Base-by-base conservation (phyloP, 2,329 filamentous ascomycete genomes). In the Paracorniculantispora psalliotae region DNA sequence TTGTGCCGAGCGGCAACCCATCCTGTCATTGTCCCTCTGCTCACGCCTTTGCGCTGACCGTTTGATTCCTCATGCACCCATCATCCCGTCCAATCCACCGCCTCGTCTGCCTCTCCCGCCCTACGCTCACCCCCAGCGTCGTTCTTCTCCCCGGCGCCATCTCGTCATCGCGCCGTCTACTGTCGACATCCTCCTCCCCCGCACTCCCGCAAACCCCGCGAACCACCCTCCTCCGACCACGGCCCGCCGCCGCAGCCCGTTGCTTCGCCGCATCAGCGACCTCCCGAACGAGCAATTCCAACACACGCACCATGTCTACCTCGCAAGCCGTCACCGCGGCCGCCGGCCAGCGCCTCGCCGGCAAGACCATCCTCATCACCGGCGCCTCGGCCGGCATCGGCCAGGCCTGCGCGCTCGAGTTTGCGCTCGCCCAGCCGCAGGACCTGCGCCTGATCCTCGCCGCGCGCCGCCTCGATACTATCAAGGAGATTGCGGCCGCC, bases 351-450 rank as follows among this genome's bases (percentile, higher is more conserved):
- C 92, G 93, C 77, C 90, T 99, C 61, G 83, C 89, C 68, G 92
- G 92, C 82, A 97, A 97, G 79, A 97, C 92, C 4, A 80, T 97
- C 61, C 75, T 97, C 59, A 84, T 99, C 63, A 97, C 94, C 5
- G 94, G 94, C 59, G 94, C 94, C 33, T 94, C 89, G 4, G 96
- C 91, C 21, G 94, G 94, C 62, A 97, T 99, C 73, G 94, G 94
- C 25, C 84, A 82, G 59, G 85, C 83, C 66, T 88, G 84, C 19
- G 94, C 93, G n/a, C 79, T 94, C 64, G 94, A 97, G 74, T 99
- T 97, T 70, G 94, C 94, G 26, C 86, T 91, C 59, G 93, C 92
- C 2, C 83, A 89, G 23, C 91, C 91, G 8, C 81, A 86, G 59
- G 83, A 89, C 21, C 80, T 97, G 64, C 91, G 89, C 71, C 81